Evolutionary conservation across 257 asterid genomes (phyloP), one percentile per base, ranked within the genome.

Genomic region (Buddleja alternifolia): DNA sequence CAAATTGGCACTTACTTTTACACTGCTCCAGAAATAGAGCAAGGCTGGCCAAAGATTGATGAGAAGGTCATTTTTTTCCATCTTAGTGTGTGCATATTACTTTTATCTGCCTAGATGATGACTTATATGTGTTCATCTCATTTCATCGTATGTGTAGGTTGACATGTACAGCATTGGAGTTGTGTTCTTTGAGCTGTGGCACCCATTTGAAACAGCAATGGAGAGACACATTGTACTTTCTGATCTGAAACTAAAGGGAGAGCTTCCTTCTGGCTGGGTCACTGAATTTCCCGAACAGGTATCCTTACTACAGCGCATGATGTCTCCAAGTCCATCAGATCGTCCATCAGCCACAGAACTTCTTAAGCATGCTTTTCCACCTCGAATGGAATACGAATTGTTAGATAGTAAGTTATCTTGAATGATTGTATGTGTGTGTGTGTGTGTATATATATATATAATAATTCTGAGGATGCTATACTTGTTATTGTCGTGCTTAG

Each of bases 1-100:
- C 97, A 87, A 83, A 84, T 93, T 66, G 97, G 99, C 64, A 90
- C 99, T 41, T 93, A 90, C 73, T 93, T 93, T 78, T 91, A 93
- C 86, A 90, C 99, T 69, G 97, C 99, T 67, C 96, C 97, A 23
- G 99, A 90, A 78, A 88, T 90, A 81, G 97, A 90, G 82, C 96
- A 90, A 78, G 90, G 91, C 68, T 90, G 96, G 99, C 97, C 99
- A 75, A 93, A 88, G 89, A 93, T 93, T 29, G 82, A 90, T 75
- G 99, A 93, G 84, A 90, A 90, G 99, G 97, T 90, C 39, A 59
- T 23, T 15, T 29, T 58, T 75, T 40, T 25, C 39, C 54, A 42
- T 70, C 24, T 10, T 59, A 25, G 17, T 63, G 34, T 53, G 63
- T 34, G 52, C 37, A 29, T 29, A 5, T 29, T 66, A 20, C 60